A percentile compares a stretch with the other conserved stretches of the same genome.
Evolutionary conservation across 148 eudicot species (phyloP).

Genomic region (Euryodendron excelsum): DNA sequence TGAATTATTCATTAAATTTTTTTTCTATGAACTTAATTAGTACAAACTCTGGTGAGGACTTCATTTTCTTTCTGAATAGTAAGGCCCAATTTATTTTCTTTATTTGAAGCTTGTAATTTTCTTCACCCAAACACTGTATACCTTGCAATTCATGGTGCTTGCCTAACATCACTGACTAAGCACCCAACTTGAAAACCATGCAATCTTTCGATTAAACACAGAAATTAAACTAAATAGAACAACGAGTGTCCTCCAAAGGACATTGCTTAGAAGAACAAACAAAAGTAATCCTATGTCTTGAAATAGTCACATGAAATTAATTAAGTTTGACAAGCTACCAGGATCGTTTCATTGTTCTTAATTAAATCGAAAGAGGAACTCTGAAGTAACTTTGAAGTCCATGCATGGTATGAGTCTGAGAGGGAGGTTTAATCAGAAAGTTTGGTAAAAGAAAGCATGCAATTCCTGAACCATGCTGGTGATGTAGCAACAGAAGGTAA

Average conservation of each 20-base stretch:
- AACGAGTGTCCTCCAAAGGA: not conserved
- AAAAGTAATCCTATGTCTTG: not conserved
- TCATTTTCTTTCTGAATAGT: too few relatives aligned
- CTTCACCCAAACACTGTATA: too few relatives aligned
- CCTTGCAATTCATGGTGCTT: not conserved
- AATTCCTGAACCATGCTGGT: slow-evolving; percentile 28
- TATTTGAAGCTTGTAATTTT: too few relatives aligned
- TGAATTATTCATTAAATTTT: too few relatives aligned
- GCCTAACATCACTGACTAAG: not conserved
- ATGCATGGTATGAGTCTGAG: slow-evolving; percentile 18
- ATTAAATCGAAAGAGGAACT: slow-evolving; percentile 13
- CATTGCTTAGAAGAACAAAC: not conserved
- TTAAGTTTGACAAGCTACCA: slow-evolving; percentile 15
- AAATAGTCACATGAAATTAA: not conserved
- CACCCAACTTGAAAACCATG: slow-evolving; percentile 9
- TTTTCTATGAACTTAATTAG: too few relatives aligned
- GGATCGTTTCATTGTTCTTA: not conserved
- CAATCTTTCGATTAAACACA: not conserved
- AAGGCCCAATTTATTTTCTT: too few relatives aligned
- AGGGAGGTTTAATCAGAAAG: slow-evolving; percentile 62
- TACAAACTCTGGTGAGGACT: too few relatives aligned
- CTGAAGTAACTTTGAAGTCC: slow-evolving; percentile 18
- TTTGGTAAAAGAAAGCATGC: slow-evolving; percentile 55
- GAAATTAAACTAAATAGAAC: too few relatives aligned
- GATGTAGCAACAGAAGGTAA: slow-evolving; percentile 61